Conservation (phyloP, 2,329 filamentous ascomycete genomes). For the Microcyclosporella mali region DNA sequence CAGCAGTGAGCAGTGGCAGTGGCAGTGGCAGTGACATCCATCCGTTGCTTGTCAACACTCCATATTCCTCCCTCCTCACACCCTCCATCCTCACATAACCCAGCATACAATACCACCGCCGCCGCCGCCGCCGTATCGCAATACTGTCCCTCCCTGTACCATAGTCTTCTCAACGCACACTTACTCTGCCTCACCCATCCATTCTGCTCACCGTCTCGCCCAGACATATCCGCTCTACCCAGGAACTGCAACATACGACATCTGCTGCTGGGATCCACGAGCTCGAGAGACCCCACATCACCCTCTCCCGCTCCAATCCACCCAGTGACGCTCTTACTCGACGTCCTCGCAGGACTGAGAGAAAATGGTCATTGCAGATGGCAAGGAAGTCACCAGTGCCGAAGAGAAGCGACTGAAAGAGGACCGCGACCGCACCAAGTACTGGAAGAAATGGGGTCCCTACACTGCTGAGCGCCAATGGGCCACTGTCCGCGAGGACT, state of each 20-base stretch:
- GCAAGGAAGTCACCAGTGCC: slow-evolving; percentile 77
- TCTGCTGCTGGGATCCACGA: neutral
- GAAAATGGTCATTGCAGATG: slow-evolving; percentile 81
- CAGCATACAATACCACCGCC: no score
- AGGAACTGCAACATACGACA: neutral
- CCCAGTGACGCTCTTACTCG: neutral
- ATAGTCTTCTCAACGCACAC: slow-evolving; percentile 1
- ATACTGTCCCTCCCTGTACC: slow-evolving; percentile 2
- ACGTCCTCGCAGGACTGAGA: slow-evolving; percentile 4
- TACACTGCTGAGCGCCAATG: slow-evolving; percentile 93
- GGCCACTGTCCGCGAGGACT: slow-evolving; percentile 74
- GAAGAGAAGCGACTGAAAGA: slow-evolving; percentile 87
- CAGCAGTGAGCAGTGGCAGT: no score
- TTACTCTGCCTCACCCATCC: neutral
- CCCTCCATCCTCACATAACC: no score
- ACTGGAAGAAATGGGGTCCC: slow-evolving; percentile 98
- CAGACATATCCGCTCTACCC: neutral
- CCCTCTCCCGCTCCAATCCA: neutral
- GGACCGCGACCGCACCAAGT: slow-evolving; percentile 74
- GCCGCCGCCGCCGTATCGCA: neutral
- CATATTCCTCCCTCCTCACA: no score
- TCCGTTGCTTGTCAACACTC: no score
- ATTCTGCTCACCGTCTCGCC: no score
- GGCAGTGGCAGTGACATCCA: no score
- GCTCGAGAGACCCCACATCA: neutral